Evolutionary conservation across 2,329 filamentous ascomycete genomes (phyloP).

Genomic region (Colletotrichum brevisporum): DNA sequence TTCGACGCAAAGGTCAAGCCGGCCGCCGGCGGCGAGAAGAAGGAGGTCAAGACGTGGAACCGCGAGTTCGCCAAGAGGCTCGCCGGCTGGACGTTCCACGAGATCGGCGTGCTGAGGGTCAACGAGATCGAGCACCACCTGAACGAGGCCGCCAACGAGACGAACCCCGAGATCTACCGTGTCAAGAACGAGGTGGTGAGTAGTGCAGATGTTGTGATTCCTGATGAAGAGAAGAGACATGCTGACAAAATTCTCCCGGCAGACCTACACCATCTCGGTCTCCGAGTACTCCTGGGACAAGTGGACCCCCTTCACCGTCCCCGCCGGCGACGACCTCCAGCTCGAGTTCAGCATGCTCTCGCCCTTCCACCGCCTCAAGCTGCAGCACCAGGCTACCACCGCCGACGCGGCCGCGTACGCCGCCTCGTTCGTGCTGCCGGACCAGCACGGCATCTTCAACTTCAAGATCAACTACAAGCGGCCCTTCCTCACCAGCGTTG

Average conservation of each 20-base stretch:
- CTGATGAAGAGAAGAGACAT: neutral
- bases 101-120: conserved; percentile 89
- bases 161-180: conserved; percentile 91
- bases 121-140: conserved; percentile 86
- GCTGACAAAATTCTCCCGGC: conserved; percentile 35
- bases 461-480: conserved; percentile 98
- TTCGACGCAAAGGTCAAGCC: conserved; percentile 85
- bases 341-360: conserved; percentile 99
- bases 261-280: conserved; percentile 90
- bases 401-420: conserved; percentile 80
- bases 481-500: conserved; percentile 88
- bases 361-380: conserved; percentile 90
- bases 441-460: conserved; percentile 99
- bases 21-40: conserved; percentile 59
- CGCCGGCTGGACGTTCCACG: conserved; percentile 96
- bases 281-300: conserved; percentile 86
- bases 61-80: conserved; percentile 87
- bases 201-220: conserved; percentile 60
- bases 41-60: conserved; percentile 78
- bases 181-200: conserved; percentile 97
- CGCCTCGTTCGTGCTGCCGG: conserved; percentile 84
- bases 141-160: conserved; percentile 68
- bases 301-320: conserved; percentile 81
- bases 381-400: conserved; percentile 71
- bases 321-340: conserved; percentile 81